Base-by-base conservation (phyloP, 1,284 basidiomycete genomes). In the Coriolopsis trogii region DNA sequence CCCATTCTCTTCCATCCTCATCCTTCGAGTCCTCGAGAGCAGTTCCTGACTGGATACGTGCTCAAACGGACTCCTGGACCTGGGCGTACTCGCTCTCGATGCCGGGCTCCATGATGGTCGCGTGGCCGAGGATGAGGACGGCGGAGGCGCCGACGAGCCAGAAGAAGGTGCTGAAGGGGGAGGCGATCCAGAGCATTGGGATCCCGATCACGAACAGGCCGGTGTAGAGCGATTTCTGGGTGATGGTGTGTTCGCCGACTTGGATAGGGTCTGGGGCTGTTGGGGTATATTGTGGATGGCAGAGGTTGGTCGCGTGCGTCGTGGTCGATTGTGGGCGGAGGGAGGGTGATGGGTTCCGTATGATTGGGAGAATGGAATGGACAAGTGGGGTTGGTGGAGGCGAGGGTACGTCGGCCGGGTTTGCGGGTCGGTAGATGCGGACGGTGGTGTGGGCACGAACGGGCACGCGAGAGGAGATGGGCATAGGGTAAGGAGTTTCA, bases 21-120 rank as follows among this genome's bases (percentile, higher is more conserved):
- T n/a, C n/a, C n/a, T n/a, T n/a, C n/a, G n/a, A n/a, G n/a, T n/a
- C n/a, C n/a, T n/a, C n/a, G n/a, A n/a, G n/a, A n/a, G n/a, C n/a
- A n/a, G n/a, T n/a, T n/a, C n/a, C n/a, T n/a, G n/a, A n/a, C n/a
- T n/a, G n/a, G n/a, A n/a, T n/a, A n/a, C n/a, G 24, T 18, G 24
- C 44, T 74, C 69, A 88, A 44, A 88, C 86, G 23, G 68, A 62
- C 43, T 87, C 87, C 70, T 88, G 80, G 24, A 94, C 89, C 39
- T 76, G 69, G 7, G 90, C 85, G 61, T 95, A 95, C 69, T 95
- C 93, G 74, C 89, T 91, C 71, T 93, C 91, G 52, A 95, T 83
- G 18, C 93, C 93, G 9, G 92, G 93, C 70, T 95, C 93, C 56
- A 95, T 83, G 55, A 95, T 64, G 50, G 79, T 82, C 2, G 93